phyloP scores from a whole-genome alignment of 495 filamentous ascomycete species.

The Penicillium roqueforti region DNA sequence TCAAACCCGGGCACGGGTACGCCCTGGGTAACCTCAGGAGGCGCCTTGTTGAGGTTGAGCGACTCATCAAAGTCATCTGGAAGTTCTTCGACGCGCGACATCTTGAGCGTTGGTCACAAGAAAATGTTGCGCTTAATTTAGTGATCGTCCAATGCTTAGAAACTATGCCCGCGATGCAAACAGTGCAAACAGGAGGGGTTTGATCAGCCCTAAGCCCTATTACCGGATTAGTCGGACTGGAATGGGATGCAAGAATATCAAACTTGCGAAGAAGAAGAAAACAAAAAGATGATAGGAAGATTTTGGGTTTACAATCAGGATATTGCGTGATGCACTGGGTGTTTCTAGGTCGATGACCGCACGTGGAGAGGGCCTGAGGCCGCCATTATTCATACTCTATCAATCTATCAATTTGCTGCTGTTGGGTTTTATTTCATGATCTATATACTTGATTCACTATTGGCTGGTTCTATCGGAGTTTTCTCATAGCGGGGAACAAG shows the following conservation, averaged over 20 bases:
- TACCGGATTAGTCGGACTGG: not conserved
- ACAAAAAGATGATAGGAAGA: not conserved
- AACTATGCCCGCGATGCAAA: slow-evolving; percentile 27
- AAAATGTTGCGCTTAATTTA: slow-evolving; percentile 1
- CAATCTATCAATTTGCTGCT: not conserved
- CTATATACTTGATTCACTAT: not conserved
- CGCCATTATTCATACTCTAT: not conserved
- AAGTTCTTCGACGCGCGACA: slow-evolving; percentile 49
- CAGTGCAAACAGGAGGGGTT: slow-evolving; percentile 37
- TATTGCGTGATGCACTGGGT: not conserved
- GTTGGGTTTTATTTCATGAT: not conserved
- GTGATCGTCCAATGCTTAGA: slow-evolving; percentile 9
- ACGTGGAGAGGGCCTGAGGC: not conserved
- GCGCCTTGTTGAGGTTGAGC: slow-evolving; percentile 32
- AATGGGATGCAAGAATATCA: not conserved
- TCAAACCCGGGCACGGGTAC: slow-evolving; percentile 22
- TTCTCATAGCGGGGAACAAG: not conserved
- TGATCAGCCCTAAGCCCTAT: slow-evolving; percentile 24
- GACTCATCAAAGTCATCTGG: slow-evolving; percentile 48
- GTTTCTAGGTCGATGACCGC: not conserved
- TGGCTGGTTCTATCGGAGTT: not conserved
- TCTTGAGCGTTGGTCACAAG: slow-evolving; percentile 10
- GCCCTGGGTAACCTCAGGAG: slow-evolving; percentile 15
- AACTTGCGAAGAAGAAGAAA: not conserved
- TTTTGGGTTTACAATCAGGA: not conserved